phyloP scores from a whole-genome alignment of 345 rosid species.

The Eucalyptus brandiana region DNA sequence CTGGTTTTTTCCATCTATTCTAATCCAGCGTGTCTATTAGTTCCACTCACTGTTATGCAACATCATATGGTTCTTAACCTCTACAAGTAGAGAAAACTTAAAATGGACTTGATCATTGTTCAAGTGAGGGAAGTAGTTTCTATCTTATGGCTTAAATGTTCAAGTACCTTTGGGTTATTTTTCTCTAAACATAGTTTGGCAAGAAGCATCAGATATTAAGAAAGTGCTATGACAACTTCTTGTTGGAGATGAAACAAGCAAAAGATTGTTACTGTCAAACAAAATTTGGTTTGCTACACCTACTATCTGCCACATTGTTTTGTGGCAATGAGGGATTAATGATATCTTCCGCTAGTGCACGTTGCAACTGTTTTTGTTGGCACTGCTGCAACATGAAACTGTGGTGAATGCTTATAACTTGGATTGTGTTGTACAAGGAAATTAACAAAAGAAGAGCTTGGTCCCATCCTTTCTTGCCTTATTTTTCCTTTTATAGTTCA shows the following conservation, averaged over 20 bases:
- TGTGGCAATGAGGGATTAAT: background rate
- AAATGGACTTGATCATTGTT: no score
- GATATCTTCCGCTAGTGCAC: background rate
- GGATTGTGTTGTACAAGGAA: no score
- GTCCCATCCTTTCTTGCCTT: background rate
- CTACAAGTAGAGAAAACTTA: no score
- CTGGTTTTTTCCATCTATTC: background rate
- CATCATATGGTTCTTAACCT: no score
- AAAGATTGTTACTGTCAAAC: background rate
- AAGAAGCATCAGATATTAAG: background rate
- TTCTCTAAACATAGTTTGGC: background rate
- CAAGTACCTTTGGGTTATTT: background rate
- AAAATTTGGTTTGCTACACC: background rate
- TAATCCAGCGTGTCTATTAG: no score
- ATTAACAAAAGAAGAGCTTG: no score
- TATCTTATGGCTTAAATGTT: no score
- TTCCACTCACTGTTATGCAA: no score
- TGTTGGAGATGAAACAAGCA: background rate
- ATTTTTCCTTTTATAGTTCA: background rate
- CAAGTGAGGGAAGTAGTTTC: no score
- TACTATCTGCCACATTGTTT: background rate
- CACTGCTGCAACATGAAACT: no score
- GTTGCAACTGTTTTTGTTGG: no score
- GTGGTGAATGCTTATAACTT: no score
- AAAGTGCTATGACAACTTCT: background rate